Conservation (phyloP, 352 stramenopile species). For the Globisporangium viniferum region DNA sequence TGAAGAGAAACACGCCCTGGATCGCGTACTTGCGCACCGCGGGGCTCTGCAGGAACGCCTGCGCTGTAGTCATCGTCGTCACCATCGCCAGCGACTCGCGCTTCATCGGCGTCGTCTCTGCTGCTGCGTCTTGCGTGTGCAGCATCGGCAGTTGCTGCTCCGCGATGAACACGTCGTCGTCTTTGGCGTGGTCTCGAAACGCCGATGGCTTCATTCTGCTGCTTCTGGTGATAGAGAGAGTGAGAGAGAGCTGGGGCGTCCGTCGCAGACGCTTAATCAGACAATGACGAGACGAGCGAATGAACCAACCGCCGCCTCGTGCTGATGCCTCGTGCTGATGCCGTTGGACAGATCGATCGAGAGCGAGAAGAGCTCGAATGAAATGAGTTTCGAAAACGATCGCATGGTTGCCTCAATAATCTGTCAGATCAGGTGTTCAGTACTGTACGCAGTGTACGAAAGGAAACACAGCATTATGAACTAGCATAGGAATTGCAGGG, state of each 20-base stretch:
- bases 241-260: no score
- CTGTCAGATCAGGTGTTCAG: no score
- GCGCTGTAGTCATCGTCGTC: neutral
- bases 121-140: neutral
- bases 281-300: no score
- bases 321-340: no score
- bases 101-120: neutral
- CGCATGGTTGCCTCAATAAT: no score
- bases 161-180: neutral
- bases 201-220: conserved; percentile 1
- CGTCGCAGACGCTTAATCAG: no score
- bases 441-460: no score
- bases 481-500: no score
- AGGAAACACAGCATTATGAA: no score
- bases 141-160: neutral
- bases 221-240: neutral
- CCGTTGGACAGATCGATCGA: neutral
- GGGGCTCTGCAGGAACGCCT: neutral
- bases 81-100: neutral
- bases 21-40: conserved; percentile 18
- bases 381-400: no score
- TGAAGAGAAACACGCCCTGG: conserved; percentile 74
- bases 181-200: conserved; percentile 1
- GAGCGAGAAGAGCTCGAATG: neutral
- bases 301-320: no score